A percentile compares a stretch with the other conserved stretches of the same genome.
These are phyloP conservation scores for Vitis vinifera DNA, from an alignment of 164 flowering plant species.

Conservation along the genomic window DNA sequence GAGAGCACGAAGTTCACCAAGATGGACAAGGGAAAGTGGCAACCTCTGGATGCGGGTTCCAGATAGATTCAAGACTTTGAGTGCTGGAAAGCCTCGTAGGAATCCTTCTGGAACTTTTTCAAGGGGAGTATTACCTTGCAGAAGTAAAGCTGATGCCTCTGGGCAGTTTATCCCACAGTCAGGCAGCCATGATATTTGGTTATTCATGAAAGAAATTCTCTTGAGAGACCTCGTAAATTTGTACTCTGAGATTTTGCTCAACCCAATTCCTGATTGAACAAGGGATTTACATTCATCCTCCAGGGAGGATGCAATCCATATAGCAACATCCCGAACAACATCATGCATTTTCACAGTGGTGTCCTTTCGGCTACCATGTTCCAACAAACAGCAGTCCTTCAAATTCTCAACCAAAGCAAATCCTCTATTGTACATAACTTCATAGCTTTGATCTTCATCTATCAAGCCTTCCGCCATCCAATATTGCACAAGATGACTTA, in stretches of 20 bases:
- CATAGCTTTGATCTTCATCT: constrained; percentile 7
- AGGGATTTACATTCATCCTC: constrained; percentile 7
- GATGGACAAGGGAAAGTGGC: constrained; percentile 12
- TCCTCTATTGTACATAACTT: constrained; percentile 9
- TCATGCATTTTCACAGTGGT: constrained; percentile 19
- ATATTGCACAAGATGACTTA: constrained; percentile 8
- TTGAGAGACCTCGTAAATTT: background rate
- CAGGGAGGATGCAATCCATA: constrained; percentile 12
- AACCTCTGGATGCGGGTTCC: constrained; percentile 16
- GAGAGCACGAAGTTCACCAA: constrained; percentile 21
- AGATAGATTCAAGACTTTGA: constrained; percentile 19
- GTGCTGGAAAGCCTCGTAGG: constrained; percentile 6
- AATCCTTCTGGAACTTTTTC: constrained; percentile 14
- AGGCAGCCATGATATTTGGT: constrained; percentile 12
- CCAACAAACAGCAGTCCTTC: constrained; percentile 17
- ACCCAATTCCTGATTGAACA: constrained; percentile 7
- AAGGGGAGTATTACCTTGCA: constrained; percentile 23
- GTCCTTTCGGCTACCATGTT: background rate
- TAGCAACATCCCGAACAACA: constrained; percentile 17
- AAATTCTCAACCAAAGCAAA: constrained; percentile 10
- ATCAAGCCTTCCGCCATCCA: constrained; percentile 24
- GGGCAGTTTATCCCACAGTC: background rate
- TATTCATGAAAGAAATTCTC: constrained; percentile 19
- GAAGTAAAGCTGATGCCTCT: constrained; percentile 12
- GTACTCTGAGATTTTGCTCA: constrained; percentile 3